Conservation (phyloP, 805 yeast genomes). For the Wickerhamomyces alni region DNA sequence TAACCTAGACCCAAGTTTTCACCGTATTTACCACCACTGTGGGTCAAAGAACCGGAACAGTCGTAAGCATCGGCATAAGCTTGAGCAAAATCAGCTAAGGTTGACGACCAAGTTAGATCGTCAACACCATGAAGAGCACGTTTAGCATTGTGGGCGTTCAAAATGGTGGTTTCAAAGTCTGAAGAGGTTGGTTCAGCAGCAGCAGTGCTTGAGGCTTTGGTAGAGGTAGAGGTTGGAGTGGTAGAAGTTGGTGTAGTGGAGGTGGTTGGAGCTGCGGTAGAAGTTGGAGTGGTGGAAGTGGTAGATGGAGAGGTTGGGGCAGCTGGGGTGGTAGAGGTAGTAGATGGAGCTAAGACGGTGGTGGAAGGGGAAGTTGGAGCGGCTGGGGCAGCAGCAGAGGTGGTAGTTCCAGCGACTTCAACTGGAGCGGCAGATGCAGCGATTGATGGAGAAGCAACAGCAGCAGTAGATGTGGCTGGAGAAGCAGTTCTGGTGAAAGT, state of each 20-base stretch:
- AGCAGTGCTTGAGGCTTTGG: constrained; percentile 8
- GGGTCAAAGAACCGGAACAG: constrained; percentile 54
- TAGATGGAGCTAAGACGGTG: constrained; percentile 1
- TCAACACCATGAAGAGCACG: constrained; percentile 43
- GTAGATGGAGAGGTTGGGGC: constrained; percentile 7
- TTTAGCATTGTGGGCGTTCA: constrained; percentile 44
- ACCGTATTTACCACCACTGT: constrained; percentile 55
- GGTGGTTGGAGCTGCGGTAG: too few relatives aligned
- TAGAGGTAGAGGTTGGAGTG: constrained; percentile 5
- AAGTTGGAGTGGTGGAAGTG: constrained; percentile 1
- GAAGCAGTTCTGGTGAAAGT: constrained; percentile 15
- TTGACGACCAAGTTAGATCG: constrained; percentile 43
- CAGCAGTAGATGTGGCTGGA: neutral
- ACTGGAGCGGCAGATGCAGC: neutral
- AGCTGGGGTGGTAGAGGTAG: constrained; percentile 8
- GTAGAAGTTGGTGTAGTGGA: too few relatives aligned
- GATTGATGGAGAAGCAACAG: neutral
- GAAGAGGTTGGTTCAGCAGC: constrained; percentile 16
- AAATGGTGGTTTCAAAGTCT: constrained; percentile 32
- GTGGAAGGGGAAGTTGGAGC: constrained; percentile 9
- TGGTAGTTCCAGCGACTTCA: neutral
- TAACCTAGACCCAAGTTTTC: constrained; percentile 73
- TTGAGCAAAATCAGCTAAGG: constrained; percentile 42
- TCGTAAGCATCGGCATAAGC: constrained; percentile 46
- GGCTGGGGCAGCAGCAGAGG: constrained; percentile 2